Base-by-base conservation (phyloP, 192 early-diverging fungal genomes). In the Chytriomyces sp. region DNA sequence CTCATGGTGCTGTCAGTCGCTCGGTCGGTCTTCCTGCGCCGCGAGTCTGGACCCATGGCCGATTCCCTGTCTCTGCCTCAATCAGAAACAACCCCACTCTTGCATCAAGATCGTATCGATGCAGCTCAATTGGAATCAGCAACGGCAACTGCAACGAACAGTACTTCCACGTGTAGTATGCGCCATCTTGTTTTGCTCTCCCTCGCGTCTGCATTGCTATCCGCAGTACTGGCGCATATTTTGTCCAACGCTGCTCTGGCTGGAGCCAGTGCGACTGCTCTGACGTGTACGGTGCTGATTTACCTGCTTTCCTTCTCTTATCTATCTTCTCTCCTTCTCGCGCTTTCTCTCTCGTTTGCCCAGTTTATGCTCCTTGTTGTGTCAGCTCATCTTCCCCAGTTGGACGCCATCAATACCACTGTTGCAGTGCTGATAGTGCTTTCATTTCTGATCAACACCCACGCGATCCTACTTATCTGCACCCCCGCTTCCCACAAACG, bases 81-180 rank as follows among this genome's bases (percentile, higher is more conserved):
- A 35, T 57, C 53, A 20, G 53, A 57, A 57, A n/a, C 53, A 57
- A 57, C 53, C 53, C 53, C 53, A 20, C 53, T 57, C 20, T 57
- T 57, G 13, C 53, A 13, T 1, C 53, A n/a, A 13, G 20, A 13
- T 57, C 53, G 20, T 1, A 20, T 20, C 16, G 53, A n/a, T n/a
- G 53, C 53, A 57, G 16, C 53, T 13, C 53, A 57, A 3, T 13
- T 57, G 16, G 16, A 57, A 57, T 3, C 53, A 57, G 3, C 20
- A 5, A 3, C 16, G 3, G 13, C 16, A 13, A n/a, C 3, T n/a
- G 53, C 13, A 57, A 13, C 53, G 16, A 20, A 20, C 20, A 13
- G 20, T n/a, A 3, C 20, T n/a, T 0, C 53, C 53, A n/a, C 53
- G 53, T 20, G 53, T 20, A n/a, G 13, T 3, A 1, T 57, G 53